Evolutionary conservation across 108 stramenopile genomes (phyloP).

Genomic region (Aurantiochytrium sp.): DNA sequence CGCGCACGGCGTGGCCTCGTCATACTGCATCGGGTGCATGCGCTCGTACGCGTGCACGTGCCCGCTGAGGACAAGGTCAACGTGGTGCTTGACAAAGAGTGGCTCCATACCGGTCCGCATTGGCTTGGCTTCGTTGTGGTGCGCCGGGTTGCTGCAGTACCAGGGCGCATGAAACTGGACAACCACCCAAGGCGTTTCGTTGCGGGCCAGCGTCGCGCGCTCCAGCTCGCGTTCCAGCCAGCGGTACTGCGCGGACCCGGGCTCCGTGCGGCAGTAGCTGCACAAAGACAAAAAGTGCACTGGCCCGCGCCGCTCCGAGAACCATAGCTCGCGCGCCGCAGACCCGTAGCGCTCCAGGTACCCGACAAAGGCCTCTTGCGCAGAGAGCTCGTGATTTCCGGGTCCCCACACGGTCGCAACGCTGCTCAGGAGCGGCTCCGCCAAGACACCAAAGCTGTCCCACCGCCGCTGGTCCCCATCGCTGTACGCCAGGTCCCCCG

Average conservation of each 20-base stretch:
- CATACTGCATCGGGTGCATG: slow-evolving; percentile 38
- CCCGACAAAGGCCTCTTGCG: slow-evolving; percentile 38
- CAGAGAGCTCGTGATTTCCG: slow-evolving; percentile 53
- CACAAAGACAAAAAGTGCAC: not conserved
- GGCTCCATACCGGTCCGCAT: slow-evolving; percentile 46
- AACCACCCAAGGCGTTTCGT: slow-evolving; percentile 50
- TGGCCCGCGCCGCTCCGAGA: not conserved
- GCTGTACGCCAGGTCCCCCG: not conserved
- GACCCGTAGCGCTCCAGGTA: slow-evolving; percentile 44
- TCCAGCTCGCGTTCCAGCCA: slow-evolving; percentile 66
- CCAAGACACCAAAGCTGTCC: slow-evolving; percentile 45
- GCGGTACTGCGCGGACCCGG: slow-evolving; percentile 55
- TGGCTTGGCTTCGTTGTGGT: slow-evolving; percentile 43
- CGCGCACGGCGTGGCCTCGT: slow-evolving; percentile 3
- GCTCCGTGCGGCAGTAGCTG: slow-evolving; percentile 35
- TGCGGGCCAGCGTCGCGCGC: slow-evolving; percentile 42
- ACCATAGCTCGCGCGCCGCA: slow-evolving; percentile 17
- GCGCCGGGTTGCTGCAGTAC: slow-evolving; percentile 52
- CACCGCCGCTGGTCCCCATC: slow-evolving; percentile 40
- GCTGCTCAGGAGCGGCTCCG: slow-evolving; percentile 39
- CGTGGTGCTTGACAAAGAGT: slow-evolving; percentile 34
- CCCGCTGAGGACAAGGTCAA: slow-evolving; percentile 47
- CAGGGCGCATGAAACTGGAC: slow-evolving; percentile 50
- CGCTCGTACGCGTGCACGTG: slow-evolving; percentile 63
- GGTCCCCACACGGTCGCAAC: slow-evolving; percentile 39